Evolutionary conservation across 2,329 filamentous ascomycete species (phyloP), one percentile per base, ranked within the genome.

Genomic region (Helicocarpus griseus): DNA sequence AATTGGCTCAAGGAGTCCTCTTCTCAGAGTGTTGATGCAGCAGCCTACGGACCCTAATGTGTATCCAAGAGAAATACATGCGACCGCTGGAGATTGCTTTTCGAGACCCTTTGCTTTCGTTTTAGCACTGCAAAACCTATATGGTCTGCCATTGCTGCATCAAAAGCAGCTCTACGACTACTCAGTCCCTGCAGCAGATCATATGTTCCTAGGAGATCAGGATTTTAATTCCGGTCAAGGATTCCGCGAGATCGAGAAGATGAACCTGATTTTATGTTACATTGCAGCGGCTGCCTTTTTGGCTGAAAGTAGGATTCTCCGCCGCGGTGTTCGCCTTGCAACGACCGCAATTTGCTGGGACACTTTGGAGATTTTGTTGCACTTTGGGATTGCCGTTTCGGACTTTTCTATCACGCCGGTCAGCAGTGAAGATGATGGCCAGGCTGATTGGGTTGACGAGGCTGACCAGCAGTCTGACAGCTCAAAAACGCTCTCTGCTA

Each of bases 181-280:
- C 3, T 39, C 60, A 2, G 57, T 54, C 2, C 60, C 59, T 28
- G 45, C 45, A 8, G 38, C 50, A 13, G 49, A 56, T 7, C 11
- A 26, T 14, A 41, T 2, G 5, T 24, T 24, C 9, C 21, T 21
- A 5, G 21, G 17, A 14, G 21, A 41, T 41, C 39, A n/a, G 22
- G 22, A 17, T 26, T 26, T 17, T 22, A 7, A 5, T 4, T 19
- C 7, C 29, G 40, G 14, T 9, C n/a, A 19, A n/a, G 9, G n/a
- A 13, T 17, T 28, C 24, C 19, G 14, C 26, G 41, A 19, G 14
- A 8, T 44, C n/a, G 58, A 59, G 9, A 58, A 58, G 51, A 56
- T 61, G 19, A 61, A 65, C 26, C 58, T 68, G 29, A 58, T 61
- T 13, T 35, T 68, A 5, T 65, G 61, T 49, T 69, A 68, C 50